Base-by-base conservation (phyloP, 2,329 filamentous ascomycete genomes). In the Fusarium scirpi region DNA sequence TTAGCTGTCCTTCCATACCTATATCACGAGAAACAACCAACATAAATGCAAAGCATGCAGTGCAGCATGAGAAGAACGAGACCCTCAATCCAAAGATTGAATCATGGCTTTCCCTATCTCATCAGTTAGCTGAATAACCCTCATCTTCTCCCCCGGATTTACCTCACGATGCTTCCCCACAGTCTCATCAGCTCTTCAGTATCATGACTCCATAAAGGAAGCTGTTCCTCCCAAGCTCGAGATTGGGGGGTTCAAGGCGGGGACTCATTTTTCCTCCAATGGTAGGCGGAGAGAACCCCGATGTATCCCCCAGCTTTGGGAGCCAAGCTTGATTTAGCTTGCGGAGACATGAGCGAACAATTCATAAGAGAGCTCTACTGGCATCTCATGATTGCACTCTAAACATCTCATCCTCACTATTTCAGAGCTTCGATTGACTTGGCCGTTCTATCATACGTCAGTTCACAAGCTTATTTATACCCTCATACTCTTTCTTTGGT, bases 221-320 rank as follows among this genome's bases (percentile, higher is more conserved):
- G 29, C 54, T 47, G 34, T 63, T 45, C 52, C 25, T 52, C 46
- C 59, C 45, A 40, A 49, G 52, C 58, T 49, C 32, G 52, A 67
- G 38, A 69, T 76, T 76, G 74, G 74, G 72, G 73, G 73, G 64
- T 60, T 34, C 10, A 45, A n/a, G 27, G 52, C 62, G 61, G 66
- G 48, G 47, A 46, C 56, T 65, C 55, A 58, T 58, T 69, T 73
- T 74, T 72, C 76, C 76, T 76, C 76, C 76, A 78, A 78, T 78
- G 57, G 70, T 38, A 58, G 53, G 46, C 74, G 74, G 72, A 30
- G 40, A 71, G 74, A 74, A 76, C 66, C 58, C 74, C 74, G 74
- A 74, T 29, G 18, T 12, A 20, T n/a, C 46, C 29, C 47, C 53
- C 62, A 65, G 66, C 58, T 65, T 53, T 48, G 22, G 55, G 46